These are phyloP conservation scores for Candida mesenterica DNA, from an alignment of 1,139 yeast genomes.

Conservation along the genomic window DNA sequence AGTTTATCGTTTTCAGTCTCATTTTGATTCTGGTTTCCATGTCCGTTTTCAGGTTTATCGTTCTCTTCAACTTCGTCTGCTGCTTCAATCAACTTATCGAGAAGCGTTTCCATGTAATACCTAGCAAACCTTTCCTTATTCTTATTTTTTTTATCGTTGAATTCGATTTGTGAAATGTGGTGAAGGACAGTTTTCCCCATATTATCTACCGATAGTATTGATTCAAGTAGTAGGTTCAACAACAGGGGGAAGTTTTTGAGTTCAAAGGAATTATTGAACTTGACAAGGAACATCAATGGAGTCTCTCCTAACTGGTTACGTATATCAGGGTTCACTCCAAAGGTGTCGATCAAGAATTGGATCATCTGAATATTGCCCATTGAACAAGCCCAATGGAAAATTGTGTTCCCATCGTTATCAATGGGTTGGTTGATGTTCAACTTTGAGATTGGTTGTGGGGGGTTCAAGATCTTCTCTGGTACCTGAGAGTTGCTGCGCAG, in stretches of 20 bases:
- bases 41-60: neutral
- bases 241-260: slow-evolving; percentile 69
- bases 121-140: slow-evolving; percentile 72
- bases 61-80: slow-evolving; percentile 18
- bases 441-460: slow-evolving; percentile 43
- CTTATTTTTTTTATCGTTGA: slow-evolving; percentile 24
- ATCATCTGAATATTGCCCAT: slow-evolving; percentile 77
- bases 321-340: slow-evolving; percentile 61
- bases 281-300: slow-evolving; percentile 81
- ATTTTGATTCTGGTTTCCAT: no score
- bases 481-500: slow-evolving; percentile 17
- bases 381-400: slow-evolving; percentile 95
- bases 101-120: slow-evolving; percentile 75
- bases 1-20: slow-evolving; percentile 8
- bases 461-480: slow-evolving; percentile 35
- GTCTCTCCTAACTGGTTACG: slow-evolving; percentile 77
- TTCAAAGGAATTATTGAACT: slow-evolving; percentile 85
- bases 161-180: slow-evolving; percentile 58
- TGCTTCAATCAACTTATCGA: slow-evolving; percentile 52
- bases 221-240: slow-evolving; percentile 72
- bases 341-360: slow-evolving; percentile 60
- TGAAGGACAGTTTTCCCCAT: slow-evolving; percentile 76
- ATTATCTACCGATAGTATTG: slow-evolving; percentile 68
- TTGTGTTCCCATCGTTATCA: slow-evolving; percentile 90
- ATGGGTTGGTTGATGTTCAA: slow-evolving; percentile 78